Evolutionary conservation across 257 asterid genomes (phyloP).

Genomic region (Thymus mandschuricus): DNA sequence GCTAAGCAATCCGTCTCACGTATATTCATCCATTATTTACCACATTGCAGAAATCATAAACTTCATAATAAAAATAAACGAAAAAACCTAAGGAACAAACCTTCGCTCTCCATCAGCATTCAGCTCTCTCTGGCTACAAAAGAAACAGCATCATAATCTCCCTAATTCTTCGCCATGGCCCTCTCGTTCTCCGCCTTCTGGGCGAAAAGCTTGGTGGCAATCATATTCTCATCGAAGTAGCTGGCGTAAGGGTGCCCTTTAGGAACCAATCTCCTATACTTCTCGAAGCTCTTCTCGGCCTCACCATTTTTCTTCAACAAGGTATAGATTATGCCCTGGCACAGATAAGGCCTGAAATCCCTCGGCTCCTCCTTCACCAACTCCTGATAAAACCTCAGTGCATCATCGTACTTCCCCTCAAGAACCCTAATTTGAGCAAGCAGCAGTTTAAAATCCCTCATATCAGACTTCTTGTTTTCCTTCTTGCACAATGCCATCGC

Average conservation of each 20-base stretch:
- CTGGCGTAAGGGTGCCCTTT: conserved; percentile 82
- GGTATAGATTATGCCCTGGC: conserved; percentile 87
- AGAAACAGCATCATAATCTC: background rate
- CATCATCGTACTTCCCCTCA: conserved; percentile 64
- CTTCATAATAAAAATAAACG: conserved; percentile 13
- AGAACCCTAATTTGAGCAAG: conserved; percentile 84
- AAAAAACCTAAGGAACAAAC: conserved; percentile 24
- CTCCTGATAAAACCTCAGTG: conserved; percentile 66
- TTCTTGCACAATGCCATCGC: conserved; percentile 62
- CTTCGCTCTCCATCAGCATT: conserved; percentile 16
- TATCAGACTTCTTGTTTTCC: conserved; percentile 52
- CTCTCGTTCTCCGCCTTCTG: conserved; percentile 75
- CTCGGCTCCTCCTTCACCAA: conserved; percentile 88
- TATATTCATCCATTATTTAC: conserved; percentile 28
- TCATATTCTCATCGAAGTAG: conserved; percentile 85
- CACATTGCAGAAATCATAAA: conserved; percentile 32
- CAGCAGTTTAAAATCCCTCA: conserved; percentile 83
- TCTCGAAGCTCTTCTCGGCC: conserved; percentile 86
- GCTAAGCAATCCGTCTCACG: conserved; percentile 17
- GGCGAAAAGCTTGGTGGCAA: conserved; percentile 79
- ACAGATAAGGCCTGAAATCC: conserved; percentile 90
- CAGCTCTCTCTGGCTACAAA: background rate
- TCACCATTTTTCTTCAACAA: conserved; percentile 68
- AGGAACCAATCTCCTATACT: conserved; percentile 79
- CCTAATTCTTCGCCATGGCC: conserved; percentile 49